These are phyloP conservation scores for Collybia sordida DNA, from an alignment of 768 basidiomycete genomes.

Conservation along the genomic window DNA sequence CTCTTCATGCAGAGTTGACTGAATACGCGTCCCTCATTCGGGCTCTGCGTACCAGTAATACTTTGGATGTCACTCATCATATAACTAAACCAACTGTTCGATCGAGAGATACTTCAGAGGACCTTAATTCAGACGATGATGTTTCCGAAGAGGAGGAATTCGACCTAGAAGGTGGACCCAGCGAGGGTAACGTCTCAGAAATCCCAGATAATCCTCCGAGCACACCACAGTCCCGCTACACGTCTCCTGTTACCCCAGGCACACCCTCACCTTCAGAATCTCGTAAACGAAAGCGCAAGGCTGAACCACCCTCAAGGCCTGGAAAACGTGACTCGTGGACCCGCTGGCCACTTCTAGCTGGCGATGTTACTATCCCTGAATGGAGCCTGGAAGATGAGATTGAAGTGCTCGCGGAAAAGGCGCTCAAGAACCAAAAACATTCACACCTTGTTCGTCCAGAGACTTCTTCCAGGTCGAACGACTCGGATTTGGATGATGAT, in stretches of 20 bases:
- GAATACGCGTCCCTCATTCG: conserved; percentile 70
- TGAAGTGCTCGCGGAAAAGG: conserved; percentile 39
- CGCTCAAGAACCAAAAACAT: conserved; percentile 23
- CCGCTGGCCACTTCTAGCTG: conserved; percentile 67
- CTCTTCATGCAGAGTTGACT: conserved; percentile 61
- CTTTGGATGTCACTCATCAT: conserved; percentile 58
- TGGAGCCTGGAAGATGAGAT: conserved; percentile 76
- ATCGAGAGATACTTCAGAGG: not conserved
- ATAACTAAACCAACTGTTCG: conserved; percentile 28
- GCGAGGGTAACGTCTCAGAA: conserved; percentile 2
- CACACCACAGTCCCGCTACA: conserved; percentile 7
- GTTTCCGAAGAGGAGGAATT: conserved; percentile 5
- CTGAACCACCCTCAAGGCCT: conserved; percentile 4
- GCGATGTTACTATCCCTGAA: conserved; percentile 65
- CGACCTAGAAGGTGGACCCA: conserved; percentile 21
- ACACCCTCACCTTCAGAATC: conserved; percentile 5
- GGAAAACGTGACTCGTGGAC: conserved; percentile 60
- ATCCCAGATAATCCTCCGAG: conserved; percentile 4
- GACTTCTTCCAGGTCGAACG: not conserved
- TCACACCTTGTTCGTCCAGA: conserved; percentile 11
- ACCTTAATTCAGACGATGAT: conserved; percentile 22
- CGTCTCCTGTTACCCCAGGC: conserved; percentile 7
- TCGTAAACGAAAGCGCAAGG: conserved; percentile 21
- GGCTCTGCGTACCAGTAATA: conserved; percentile 54
- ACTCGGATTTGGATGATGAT: not conserved